Percentiles rank a stretch among this genome's conserved stretches.
phyloP scores from a whole-genome alignment of 805 yeast genomes.

The Metschnikowia picachoensis region DNA sequence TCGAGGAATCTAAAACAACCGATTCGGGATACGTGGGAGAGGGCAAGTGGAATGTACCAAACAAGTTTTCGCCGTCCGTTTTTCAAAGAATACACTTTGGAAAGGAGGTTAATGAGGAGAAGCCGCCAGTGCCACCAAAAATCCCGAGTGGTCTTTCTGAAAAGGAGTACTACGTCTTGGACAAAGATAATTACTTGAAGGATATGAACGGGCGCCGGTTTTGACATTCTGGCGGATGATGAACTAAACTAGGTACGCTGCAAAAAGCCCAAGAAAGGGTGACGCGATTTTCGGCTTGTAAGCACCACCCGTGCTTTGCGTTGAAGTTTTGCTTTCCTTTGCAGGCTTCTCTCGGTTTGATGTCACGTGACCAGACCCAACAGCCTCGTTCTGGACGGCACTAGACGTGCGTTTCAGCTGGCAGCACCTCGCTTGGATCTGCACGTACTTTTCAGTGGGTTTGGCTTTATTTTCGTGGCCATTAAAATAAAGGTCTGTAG shows the following conservation, averaged over 20 bases:
- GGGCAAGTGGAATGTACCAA: slow-evolving; percentile 25
- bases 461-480: too few species aligned
- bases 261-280: slow-evolving; percentile 28
- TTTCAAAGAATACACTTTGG: slow-evolving; percentile 30
- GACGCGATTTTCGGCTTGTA: slow-evolving; percentile 15
- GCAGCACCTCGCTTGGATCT: background rate
- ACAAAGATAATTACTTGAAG: slow-evolving; percentile 34
- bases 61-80: slow-evolving; percentile 32
- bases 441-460: too few species aligned
- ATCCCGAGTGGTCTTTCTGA: slow-evolving; percentile 41
- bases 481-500: too few species aligned
- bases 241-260: slow-evolving; percentile 25
- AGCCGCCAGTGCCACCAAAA: slow-evolving; percentile 43
- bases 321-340: background rate
- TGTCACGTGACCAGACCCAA: background rate
- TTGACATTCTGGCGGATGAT: background rate
- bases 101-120: slow-evolving; percentile 24
- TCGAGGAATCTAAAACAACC: slow-evolving; percentile 26
- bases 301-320: slow-evolving; percentile 1
- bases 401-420: background rate
- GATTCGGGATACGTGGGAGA: slow-evolving; percentile 41
- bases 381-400: background rate
- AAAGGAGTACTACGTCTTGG: slow-evolving; percentile 39
- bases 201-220: slow-evolving; percentile 37
- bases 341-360: background rate